Conservation (phyloP, 164 flowering plant genomes). For the Vitis rupestris region DNA sequence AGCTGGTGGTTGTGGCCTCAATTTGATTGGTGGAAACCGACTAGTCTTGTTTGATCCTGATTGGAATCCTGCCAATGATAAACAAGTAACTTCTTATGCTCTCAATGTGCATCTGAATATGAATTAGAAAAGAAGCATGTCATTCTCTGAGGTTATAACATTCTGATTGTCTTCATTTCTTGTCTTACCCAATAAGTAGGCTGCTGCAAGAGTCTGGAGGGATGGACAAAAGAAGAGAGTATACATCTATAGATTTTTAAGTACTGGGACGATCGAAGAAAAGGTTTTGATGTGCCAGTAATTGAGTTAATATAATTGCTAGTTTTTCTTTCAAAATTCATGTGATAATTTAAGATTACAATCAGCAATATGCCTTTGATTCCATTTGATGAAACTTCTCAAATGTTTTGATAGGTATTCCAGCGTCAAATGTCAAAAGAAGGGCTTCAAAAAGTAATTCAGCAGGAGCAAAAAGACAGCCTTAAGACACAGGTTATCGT, state of each 20-base stretch:
- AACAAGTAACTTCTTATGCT: slow-evolving; percentile 58
- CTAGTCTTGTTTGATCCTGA: slow-evolving; percentile 98
- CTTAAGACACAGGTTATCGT: slow-evolving; percentile 39
- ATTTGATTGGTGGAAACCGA: slow-evolving; percentile 95
- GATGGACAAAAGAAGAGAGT: slow-evolving; percentile 99
- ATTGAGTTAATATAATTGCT: not conserved
- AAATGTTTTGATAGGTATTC: slow-evolving; percentile 60
- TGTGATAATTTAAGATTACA: not conserved
- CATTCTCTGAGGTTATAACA: not conserved
- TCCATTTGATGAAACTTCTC: slow-evolving; percentile 2
- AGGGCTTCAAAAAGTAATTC: slow-evolving; percentile 99
- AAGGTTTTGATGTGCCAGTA: slow-evolving; percentile 52
- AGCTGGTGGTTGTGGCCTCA: slow-evolving; percentile 99
- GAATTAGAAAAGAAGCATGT: too few species aligned
- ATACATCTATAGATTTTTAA: slow-evolving; percentile 89
- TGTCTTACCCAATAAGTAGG: slow-evolving; percentile 40
- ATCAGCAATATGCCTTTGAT: not conserved
- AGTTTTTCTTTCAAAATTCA: not conserved
- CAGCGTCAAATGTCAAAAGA: slow-evolving; percentile 99
- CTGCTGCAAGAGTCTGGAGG: slow-evolving; percentile 99
- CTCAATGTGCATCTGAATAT: too few species aligned
- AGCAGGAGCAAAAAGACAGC: slow-evolving; percentile 68
- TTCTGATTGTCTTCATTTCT: slow-evolving; percentile 9
- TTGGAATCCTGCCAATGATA: slow-evolving; percentile 99
- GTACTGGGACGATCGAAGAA: slow-evolving; percentile 97